phyloP scores from a whole-genome alignment of 495 filamentous ascomycete species.

The Podospora fimiseda region DNA sequence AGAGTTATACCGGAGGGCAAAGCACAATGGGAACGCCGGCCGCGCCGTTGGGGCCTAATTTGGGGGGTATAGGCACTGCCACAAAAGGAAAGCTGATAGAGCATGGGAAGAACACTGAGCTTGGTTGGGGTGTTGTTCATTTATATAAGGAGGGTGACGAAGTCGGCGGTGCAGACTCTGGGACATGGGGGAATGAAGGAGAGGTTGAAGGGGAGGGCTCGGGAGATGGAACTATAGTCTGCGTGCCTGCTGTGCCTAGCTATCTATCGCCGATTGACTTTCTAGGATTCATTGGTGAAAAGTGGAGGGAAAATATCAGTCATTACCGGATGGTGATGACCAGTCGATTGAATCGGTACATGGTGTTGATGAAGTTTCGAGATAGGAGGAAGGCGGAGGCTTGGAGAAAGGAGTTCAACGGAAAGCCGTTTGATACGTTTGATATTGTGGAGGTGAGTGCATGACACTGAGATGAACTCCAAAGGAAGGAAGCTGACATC shows the following conservation, averaged over 20 bases:
- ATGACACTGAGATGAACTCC: too few relatives aligned
- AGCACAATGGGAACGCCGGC: conserved; percentile 27
- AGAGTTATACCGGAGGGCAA: conserved; percentile 23
- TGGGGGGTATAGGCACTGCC: conserved; percentile 35
- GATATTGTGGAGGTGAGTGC: conserved; percentile 71
- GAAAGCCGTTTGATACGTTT: conserved; percentile 78
- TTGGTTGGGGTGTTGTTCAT: conserved; percentile 91
- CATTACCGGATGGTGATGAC: conserved; percentile 96
- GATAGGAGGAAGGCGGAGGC: conserved; percentile 62
- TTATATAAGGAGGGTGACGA: conserved; percentile 41
- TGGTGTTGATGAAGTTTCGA: conserved; percentile 96
- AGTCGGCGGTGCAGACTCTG: conserved; percentile 1
- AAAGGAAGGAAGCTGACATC: too few relatives aligned
- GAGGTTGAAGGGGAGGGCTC: conserved; percentile 39
- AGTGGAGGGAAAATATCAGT: conserved; percentile 79
- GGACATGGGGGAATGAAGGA: background rate
- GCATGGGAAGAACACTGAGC: conserved; percentile 66
- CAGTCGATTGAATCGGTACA: conserved; percentile 79
- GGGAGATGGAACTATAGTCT: too few relatives aligned
- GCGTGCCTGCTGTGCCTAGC: conserved; percentile 88
- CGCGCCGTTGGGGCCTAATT: conserved; percentile 37
- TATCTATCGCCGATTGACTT: conserved; percentile 91
- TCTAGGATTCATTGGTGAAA: conserved; percentile 85
- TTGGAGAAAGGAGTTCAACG: conserved; percentile 87
- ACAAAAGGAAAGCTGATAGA: conserved; percentile 75